A percentile compares a stretch with the other conserved stretches of the same genome.
Evolutionary conservation across 2,329 filamentous ascomycete genomes (phyloP).

Genomic region (Fusarium sp.): DNA sequence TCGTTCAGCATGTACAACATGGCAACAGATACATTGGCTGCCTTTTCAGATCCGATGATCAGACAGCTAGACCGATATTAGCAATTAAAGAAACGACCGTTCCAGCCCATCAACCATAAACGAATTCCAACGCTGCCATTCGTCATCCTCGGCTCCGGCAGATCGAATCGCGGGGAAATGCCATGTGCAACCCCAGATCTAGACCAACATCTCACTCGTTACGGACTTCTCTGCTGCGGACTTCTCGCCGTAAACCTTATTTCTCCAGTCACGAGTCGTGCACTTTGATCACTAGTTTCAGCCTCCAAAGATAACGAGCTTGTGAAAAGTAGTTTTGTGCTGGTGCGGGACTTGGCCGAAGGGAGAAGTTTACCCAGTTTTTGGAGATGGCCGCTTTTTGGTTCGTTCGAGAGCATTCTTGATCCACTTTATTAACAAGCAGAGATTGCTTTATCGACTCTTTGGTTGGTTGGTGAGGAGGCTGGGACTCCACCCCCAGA

Average conservation of each 20-base stretch:
- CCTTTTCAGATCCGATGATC: no score
- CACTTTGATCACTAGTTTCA: background rate
- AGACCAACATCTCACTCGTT: background rate
- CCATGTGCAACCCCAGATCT: conserved; percentile 6
- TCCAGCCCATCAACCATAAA: no score
- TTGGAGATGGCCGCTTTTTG: background rate
- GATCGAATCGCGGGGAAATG: background rate
- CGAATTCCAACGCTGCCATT: background rate
- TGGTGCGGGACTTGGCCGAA: conserved; percentile 15
- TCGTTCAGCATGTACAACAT: no score
- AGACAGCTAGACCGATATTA: no score
- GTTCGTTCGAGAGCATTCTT: conserved; percentile 18
- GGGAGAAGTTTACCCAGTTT: background rate
- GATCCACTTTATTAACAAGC: conserved; percentile 23
- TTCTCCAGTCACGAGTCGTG: background rate
- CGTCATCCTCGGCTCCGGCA: background rate
- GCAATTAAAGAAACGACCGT: no score
- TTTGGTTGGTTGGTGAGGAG: background rate
- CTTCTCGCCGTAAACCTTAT: conserved; percentile 1
- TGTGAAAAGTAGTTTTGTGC: no score
- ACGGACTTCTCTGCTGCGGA: conserved; percentile 10
- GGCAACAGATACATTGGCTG: no score
- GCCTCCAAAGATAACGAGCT: no score
- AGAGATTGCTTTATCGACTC: background rate
- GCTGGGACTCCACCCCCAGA: conserved; percentile 20